Conservation (phyloP, 2,329 filamentous ascomycete species). For the Calonectria hongkongensis region DNA sequence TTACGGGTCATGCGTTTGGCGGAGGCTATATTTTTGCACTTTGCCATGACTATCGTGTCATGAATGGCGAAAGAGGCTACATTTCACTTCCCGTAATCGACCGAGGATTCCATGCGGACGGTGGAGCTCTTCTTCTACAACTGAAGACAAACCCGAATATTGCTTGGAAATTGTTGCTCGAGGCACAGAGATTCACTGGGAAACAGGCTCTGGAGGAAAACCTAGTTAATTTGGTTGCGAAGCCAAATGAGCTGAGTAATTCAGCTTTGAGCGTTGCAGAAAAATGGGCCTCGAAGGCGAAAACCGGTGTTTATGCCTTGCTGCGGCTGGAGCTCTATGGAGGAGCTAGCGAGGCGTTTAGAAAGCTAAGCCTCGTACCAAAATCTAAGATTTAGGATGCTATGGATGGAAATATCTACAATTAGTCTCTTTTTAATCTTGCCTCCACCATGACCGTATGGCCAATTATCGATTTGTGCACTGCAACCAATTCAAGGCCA, state of each 20-base stretch:
- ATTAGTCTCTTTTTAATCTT: conserved; percentile 38
- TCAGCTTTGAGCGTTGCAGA: background rate
- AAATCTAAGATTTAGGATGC: background rate
- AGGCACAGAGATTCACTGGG: background rate
- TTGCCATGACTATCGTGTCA: conserved; percentile 5
- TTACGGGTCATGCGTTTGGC: background rate
- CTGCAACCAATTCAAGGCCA: conserved; percentile 55
- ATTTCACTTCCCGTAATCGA: background rate
- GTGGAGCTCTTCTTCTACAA: background rate
- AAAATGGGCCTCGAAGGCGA: conserved; percentile 11
- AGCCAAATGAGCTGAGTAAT: background rate
- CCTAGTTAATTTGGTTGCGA: background rate
- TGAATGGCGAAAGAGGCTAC: conserved; percentile 2
- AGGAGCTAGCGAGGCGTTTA: background rate
- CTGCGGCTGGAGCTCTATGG: background rate
- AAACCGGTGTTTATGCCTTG: background rate
- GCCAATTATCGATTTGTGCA: conserved; percentile 50
- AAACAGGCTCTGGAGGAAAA: background rate
- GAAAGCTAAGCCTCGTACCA: background rate
- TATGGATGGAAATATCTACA: too few relatives aligned
- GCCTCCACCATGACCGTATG: conserved; percentile 55
- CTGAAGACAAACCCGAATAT: background rate
- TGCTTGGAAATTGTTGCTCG: background rate
- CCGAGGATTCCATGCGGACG: too few relatives aligned
- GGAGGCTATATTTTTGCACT: background rate